phyloP scores from a whole-genome alignment of 2,329 filamentous ascomycete species.

The Penicillium frequentans region DNA sequence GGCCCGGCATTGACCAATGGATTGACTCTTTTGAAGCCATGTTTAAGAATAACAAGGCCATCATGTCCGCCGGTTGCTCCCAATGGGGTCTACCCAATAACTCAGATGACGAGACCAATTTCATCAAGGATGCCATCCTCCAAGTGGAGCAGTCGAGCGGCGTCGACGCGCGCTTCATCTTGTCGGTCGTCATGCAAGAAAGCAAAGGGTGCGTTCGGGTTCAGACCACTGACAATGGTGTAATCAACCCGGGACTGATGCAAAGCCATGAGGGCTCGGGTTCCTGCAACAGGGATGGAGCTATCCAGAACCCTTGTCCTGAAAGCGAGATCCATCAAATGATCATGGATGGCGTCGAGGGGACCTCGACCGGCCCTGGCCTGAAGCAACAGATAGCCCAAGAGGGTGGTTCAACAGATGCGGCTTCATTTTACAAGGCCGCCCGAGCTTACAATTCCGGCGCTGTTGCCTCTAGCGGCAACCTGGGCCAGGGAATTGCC shows the following conservation, averaged over 20 bases:
- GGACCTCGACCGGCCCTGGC: too few species aligned
- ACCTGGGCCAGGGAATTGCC: too few species aligned
- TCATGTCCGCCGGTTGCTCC: background rate
- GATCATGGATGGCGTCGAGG: constrained; percentile 41
- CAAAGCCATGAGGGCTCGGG: constrained; percentile 29
- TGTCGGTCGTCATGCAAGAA: constrained; percentile 49
- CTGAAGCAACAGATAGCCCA: too few species aligned
- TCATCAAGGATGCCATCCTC: background rate
- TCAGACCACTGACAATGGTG: constrained; percentile 41
- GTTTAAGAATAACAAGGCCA: background rate
- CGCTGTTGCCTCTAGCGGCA: too few species aligned
- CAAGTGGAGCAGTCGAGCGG: constrained; percentile 7
- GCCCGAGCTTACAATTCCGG: too few species aligned
- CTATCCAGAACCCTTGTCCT: constrained; percentile 25
- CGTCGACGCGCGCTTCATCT: constrained; percentile 45
- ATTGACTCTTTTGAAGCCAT: background rate
- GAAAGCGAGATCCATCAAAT: constrained; percentile 33
- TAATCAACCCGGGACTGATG: constrained; percentile 44
- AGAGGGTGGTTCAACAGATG: too few species aligned
- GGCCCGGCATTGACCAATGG: background rate
- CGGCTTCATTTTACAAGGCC: too few species aligned
- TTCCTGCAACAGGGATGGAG: constrained; percentile 35
- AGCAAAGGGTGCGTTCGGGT: constrained; percentile 47
- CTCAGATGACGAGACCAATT: background rate
- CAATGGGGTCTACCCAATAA: too few species aligned